Conservation (phyloP, 2,329 filamentous ascomycete species). For the Botrytis byssoidea region DNA sequence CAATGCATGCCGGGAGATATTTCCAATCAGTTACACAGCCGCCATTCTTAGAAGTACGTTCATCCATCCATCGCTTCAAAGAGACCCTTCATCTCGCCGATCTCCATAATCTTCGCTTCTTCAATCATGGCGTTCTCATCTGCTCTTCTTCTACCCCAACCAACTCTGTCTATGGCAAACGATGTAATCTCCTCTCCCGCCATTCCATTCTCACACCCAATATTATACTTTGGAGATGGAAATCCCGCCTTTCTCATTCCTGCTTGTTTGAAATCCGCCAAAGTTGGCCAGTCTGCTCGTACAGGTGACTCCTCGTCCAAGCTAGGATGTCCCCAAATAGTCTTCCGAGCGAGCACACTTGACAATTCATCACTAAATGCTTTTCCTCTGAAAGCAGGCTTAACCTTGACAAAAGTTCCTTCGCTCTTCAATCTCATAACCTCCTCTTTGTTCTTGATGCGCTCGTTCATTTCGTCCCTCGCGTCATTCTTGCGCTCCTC, state of each 20-base stretch:
- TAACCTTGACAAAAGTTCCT: not conserved
- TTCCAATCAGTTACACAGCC: not conserved
- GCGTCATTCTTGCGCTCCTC: slow-evolving; percentile 12
- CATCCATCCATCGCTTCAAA: not conserved
- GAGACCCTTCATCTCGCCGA: not conserved
- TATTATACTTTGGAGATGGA: not conserved
- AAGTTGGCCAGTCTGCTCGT: slow-evolving; percentile 1
- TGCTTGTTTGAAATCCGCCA: slow-evolving; percentile 4
- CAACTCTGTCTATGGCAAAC: not conserved
- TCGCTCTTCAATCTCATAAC: not conserved
- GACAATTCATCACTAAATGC: not conserved
- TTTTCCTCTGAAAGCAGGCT: not conserved
- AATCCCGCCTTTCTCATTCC: not conserved
- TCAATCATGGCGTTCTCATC: not conserved
- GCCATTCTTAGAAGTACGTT: too few species aligned
- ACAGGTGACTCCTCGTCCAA: not conserved
- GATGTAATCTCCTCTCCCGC: not conserved
- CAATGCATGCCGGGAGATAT: not conserved
- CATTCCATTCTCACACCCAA: not conserved
- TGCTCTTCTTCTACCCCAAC: not conserved
- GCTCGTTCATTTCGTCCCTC: not conserved
- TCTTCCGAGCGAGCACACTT: not conserved
- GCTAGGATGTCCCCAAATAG: not conserved
- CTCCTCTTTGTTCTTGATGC: slow-evolving; percentile 7
- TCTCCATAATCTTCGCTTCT: not conserved